Conservation (phyloP, 1,139 yeast species). For the Blastobotrys capitulatus region DNA sequence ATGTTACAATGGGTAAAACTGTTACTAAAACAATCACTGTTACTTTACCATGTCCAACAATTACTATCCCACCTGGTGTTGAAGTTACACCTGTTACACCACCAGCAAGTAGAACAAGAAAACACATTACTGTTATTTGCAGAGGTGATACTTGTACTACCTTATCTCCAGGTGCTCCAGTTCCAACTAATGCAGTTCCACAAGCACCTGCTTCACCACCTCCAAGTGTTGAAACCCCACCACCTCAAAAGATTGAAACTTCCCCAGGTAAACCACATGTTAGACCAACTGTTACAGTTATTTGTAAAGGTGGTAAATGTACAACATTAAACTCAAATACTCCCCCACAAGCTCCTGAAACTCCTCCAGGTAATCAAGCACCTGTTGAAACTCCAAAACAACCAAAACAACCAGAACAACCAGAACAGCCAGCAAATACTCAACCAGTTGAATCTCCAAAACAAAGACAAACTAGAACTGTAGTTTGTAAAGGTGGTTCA, state of each 20-base stretch:
- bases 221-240: not conserved
- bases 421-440: slow-evolving; percentile 8
- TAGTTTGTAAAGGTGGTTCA: slow-evolving; percentile 3
- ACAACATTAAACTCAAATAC: slow-evolving; percentile 10
- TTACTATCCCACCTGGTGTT: slow-evolving; percentile 10
- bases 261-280: not conserved
- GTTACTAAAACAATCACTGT: slow-evolving; percentile 18
- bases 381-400: not conserved
- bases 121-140: slow-evolving; percentile 14
- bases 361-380: not conserved
- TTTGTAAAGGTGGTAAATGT: slow-evolving; percentile 15
- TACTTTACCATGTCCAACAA: slow-evolving; percentile 22
- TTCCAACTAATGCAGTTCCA: not conserved
- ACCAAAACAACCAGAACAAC: slow-evolving; percentile 10
- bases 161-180: slow-evolving; percentile 3
- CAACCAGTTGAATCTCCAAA: slow-evolving; percentile 8
- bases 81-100: not conserved
- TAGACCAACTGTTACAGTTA: slow-evolving; percentile 12
- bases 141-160: slow-evolving; percentile 14
- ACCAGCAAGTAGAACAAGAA: not conserved
- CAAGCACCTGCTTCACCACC: not conserved
- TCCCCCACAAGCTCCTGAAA: not conserved
- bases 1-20: slow-evolving; percentile 11
- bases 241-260: not conserved
- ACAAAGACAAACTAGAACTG: not conserved